Base-by-base conservation (phyloP, 2,329 filamentous ascomycete genomes). In the Neurospora crassa region DNA sequence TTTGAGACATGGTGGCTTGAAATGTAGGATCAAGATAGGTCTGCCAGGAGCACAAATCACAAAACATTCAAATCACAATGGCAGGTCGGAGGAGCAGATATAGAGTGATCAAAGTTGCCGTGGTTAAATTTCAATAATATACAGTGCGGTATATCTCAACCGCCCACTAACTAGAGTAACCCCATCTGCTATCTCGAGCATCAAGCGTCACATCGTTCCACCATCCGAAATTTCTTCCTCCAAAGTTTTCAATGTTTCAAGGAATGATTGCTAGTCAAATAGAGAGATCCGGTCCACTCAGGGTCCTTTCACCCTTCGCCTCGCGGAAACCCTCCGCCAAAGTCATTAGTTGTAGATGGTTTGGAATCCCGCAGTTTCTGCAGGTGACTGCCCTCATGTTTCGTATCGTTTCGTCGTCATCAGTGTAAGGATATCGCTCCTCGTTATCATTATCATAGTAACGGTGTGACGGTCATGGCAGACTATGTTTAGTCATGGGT, bases 401-500 rank as follows among this genome's bases (percentile, higher is more conserved):
- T 71, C 16, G 40, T 67, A 41, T 70, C 63, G 41, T 37, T 41
- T 41, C 72, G 18, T n/a, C 43, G 24, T 59, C 20, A 2, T 47
- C 37, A 41, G 68, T 59, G 71, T 74, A 75, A 68, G 71, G 47
- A 53, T 63, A 63, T 63, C 29, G 14, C 18, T 34, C 29, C 29
- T 63, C 29, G 16, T 63, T 63, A 37, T 63, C 29, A 63, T 37
- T 24, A 59, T 29, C 24, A 37, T 37, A 29, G 14, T n/a, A 6
- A 63, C 53, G 53, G 29, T 63, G 53, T 63, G 53, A 63, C 53
- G 53, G 53, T n/a, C 53, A 63, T 63, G 53, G 24, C 18, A 24
- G 29, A 63, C 53, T 34, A 2, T 16, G 16, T 37, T 63, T 47
- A 71, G 68, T 76, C 77, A 76, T 79, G 78, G 73, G 74, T 73